Base-by-base conservation (phyloP, 2,329 filamentous ascomycete species). In the Aspergillus phoenicis region DNA sequence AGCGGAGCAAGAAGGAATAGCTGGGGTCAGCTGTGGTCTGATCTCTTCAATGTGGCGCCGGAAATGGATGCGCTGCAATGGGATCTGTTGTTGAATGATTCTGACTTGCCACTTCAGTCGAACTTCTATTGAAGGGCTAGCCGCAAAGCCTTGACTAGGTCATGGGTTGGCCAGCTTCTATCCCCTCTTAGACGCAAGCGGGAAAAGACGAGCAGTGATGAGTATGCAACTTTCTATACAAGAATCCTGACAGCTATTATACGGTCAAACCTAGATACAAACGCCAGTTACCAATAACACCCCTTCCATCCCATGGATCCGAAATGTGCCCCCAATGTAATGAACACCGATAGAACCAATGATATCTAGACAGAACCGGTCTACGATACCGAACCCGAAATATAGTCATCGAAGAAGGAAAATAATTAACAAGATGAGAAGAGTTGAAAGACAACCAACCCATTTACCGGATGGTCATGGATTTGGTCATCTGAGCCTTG, bases 401-500 rank as follows among this genome's bases (percentile, higher is more conserved):
- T 39, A 51, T 52, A 24, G 45, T 39, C 26, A 20, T 26, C 30
- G 61, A 60, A 36, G 53, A 62, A 57, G 17, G 26, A 51, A 56
- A 60, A 51, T 53, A 60, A 45, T 30, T 52, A 55, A 58, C 30
- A 36, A 33, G 59, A 52, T 20, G 22, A 47, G 57, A 47, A 55
- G 61, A 56, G 49, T 33, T 60, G 47, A 55, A 39, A 57, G 48
- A 53, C 33, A 55, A 26, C 57, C 30, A 49, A 15, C 41, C 22
- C 51, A 47, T 68, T 84, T 87, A 95, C 75, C 91, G 89, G 75
- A 94, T 94, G 49, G 93, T 97, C 90, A 97, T 96, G 78, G 94
- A 91, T 88, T 97, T 97, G 75, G 88, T 88, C 84, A 94, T 90
- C 72, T 91, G 88, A 59, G 90, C 92, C 82, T 94, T 94, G 78